Evolutionary conservation across 192 early-diverging fungal species (phyloP), one percentile per base, ranked within the genome.

Genomic region (Dissophora globulifera): DNA sequence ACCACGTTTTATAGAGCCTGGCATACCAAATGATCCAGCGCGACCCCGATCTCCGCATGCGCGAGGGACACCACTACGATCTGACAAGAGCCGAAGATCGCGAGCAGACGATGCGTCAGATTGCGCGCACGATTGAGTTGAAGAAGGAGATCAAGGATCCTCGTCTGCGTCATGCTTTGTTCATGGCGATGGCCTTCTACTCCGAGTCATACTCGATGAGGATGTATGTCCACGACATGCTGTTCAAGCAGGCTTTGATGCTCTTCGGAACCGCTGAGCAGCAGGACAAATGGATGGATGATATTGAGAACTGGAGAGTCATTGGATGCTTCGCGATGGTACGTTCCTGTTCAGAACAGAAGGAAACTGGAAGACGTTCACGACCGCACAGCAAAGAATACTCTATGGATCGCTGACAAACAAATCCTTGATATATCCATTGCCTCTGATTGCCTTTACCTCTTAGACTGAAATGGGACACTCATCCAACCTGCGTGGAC

Each of bases 251-350:
- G 19, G 82, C 86, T 5, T 56, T 90, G 42, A 61, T 78, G 40
- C 69, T 89, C 51, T 86, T 90, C 58, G 84, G 86, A 19, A 85
- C 76, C n/a, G 59, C 79, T 1, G 88, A 85, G 45, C 89, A 90
- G 61, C 70, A 82, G 45, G 82, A 76, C 12, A 49, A 81, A 27
- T 86, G 82, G 82, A 69, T 85, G 35, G 80, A 79, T 17, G 82
- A 87, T 47, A 79, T 89, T 17, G 70, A 79, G 20, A 82, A 79
- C 45, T 89, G 78, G 67, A 69, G 81, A 51, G 67, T 88, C 12
- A 57, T 88, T 55, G 89, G 89, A 52, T 86, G 89, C 55, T 90
- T 89, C 72, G 89, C 87, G 5, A 89, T 90, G 86, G 84, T 88
- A 86, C 22, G 46, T 47, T 47, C 17, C 46, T 20, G 20, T 13